Evolutionary conservation across 2,329 filamentous ascomycete species (phyloP), one percentile per base, ranked within the genome.

Genomic region (Beauveria asiatica): DNA sequence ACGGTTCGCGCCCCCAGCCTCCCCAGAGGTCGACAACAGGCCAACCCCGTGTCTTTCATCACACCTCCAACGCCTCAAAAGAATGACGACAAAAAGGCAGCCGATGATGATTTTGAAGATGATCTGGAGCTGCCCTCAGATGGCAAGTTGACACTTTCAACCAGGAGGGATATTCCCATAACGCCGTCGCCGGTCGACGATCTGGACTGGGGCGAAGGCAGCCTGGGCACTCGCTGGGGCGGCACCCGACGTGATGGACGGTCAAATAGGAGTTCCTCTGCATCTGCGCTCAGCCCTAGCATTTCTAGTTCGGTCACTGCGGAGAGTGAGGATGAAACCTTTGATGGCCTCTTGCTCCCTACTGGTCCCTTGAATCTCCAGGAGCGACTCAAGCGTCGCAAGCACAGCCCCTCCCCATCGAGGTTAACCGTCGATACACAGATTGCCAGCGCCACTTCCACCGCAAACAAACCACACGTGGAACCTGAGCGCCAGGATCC

Each of bases 201-300:
- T 63, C 85, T 96, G 66, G 92, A 97, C 70, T 96, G 93, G 89
- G 90, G 89, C 57, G 94, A 97, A 74, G 92, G 92, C 59, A 97
- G 92, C 71, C 80, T 97, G 62, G 92, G 93, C 44, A 96, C 93
- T 49, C 84, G 93, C 61, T 93, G 92, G 74, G 92, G 89, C 44
- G 93, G 93, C 49, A 96, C 91, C 16, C 83, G 86, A 65, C 85
- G 90, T 67, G 90, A 93, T 68, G 83, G 81, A n/a, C 85, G 84
- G 45, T 92, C 90, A 53, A 86, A 86, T 68, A 86, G 90, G 67
- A 94, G 90, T 76, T 96, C 92, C 1, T 93, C 91, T 19, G 85
- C 88, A 41, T 96, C 92, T 44, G 90, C 90, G 30, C 82, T 97
- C 72, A 97, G 93, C 70, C 93, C 94, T 16, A 97, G 92, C 71